Evolutionary conservation across 2,329 filamentous ascomycete species (phyloP).

Genomic region (Septoria petroselini): DNA sequence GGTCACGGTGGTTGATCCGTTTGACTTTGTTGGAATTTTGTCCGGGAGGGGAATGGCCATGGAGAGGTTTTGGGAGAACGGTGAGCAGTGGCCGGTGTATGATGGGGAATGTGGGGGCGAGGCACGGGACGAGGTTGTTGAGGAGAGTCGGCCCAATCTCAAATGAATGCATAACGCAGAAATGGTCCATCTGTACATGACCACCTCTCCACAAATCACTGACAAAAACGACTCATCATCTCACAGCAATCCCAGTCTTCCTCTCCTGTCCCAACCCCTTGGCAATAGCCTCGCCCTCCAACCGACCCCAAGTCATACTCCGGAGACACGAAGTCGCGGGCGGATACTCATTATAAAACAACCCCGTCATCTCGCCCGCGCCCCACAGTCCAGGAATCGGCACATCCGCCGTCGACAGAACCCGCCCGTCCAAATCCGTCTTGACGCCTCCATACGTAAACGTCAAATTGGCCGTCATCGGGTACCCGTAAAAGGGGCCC

Average conservation of each 20-base stretch:
- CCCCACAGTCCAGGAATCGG: conserved; percentile 41
- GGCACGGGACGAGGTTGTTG: no score
- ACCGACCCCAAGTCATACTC: conserved; percentile 37
- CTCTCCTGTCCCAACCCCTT: conserved; percentile 18
- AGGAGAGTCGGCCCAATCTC: no score
- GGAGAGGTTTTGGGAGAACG: conserved; percentile 33
- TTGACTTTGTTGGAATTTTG: conserved; percentile 30
- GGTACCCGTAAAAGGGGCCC: conserved; percentile 42
- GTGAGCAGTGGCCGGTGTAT: conserved; percentile 26
- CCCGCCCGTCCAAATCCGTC: conserved; percentile 41
- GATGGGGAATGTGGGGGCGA: background rate
- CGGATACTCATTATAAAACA: conserved; percentile 40
- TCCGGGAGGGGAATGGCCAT: conserved; percentile 27
- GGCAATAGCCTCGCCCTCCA: conserved; percentile 36
- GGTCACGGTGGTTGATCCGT: conserved; percentile 34
- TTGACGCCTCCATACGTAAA: conserved; percentile 42
- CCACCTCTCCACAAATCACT: no score
- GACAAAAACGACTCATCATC: background rate
- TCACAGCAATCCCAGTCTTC: conserved; percentile 7
- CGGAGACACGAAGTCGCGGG: conserved; percentile 37
- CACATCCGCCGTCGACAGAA: conserved; percentile 42
- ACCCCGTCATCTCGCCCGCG: conserved; percentile 38
- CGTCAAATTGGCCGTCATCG: conserved; percentile 33
- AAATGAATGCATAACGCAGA: no score
- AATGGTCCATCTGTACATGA: no score